A percentile compares a stretch with the other conserved stretches of the same genome.
Conservation (phyloP, 164 flowering plant species). For the Vitis riparia region DNA sequence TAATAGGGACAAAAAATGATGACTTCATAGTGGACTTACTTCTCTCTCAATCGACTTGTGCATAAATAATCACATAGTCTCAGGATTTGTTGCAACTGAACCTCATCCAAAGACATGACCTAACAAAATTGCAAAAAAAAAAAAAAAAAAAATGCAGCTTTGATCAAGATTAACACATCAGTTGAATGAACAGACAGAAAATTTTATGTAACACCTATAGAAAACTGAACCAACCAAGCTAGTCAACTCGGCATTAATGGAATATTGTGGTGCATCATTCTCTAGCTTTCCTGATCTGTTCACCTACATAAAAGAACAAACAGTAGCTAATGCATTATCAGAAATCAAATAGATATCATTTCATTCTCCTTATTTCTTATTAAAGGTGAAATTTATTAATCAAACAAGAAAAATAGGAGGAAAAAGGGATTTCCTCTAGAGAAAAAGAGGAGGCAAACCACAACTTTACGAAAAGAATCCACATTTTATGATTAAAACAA, state of each 20-base stretch:
- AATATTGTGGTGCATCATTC: slow-evolving; percentile 69
- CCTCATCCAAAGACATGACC: slow-evolving; percentile 64
- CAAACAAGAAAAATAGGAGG: not conserved
- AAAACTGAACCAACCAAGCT: slow-evolving; percentile 51
- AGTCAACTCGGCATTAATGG: slow-evolving; percentile 51
- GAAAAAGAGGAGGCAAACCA: too few species aligned
- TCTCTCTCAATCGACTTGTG: slow-evolving; percentile 59
- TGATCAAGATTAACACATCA: too few species aligned
- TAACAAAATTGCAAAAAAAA: slow-evolving; percentile 18
- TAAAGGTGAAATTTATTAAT: too few species aligned
- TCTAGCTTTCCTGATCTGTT: slow-evolving; percentile 71
- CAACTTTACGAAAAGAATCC: too few species aligned
- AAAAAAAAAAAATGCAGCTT: not conserved
- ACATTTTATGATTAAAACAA: too few species aligned
- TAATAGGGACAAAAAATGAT: not conserved
- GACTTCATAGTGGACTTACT: slow-evolving; percentile 44
- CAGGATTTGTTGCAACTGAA: slow-evolving; percentile 68
- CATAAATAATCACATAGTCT: slow-evolving; percentile 57
- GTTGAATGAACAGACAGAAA: too few species aligned
- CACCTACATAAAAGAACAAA: slow-evolving; percentile 45
- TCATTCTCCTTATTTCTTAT: too few species aligned
- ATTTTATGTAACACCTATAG: not conserved
- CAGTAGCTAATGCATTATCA: not conserved
- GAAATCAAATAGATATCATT: too few species aligned
- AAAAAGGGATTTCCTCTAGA: too few species aligned